A percentile compares a stretch with the other conserved stretches of the same genome.
phyloP scores from a whole-genome alignment of 2,329 filamentous ascomycete genomes.

The Tolypocladium nubicola region DNA sequence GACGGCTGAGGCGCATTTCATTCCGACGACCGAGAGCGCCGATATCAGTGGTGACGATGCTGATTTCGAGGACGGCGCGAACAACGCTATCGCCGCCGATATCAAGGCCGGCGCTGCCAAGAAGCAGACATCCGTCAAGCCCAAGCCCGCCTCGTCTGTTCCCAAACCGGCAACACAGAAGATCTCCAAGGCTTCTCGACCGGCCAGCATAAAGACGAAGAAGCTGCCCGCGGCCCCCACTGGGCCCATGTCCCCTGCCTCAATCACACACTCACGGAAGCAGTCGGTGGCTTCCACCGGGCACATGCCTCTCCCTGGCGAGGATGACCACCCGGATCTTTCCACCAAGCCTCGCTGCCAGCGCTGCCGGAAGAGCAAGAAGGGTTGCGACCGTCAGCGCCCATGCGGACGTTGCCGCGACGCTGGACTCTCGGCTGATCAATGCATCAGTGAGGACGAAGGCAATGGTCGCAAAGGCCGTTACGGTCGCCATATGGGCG shows the following conservation, averaged over 20 bases:
- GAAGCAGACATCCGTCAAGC: conserved; percentile 26
- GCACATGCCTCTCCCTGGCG: conserved; percentile 41
- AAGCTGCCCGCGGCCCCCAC: conserved; percentile 28
- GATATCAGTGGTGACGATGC: conserved; percentile 23
- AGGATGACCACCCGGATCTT: conserved; percentile 85
- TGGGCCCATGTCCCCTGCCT: conserved; percentile 51
- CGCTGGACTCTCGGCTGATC: conserved; percentile 83
- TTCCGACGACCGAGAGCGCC: conserved; percentile 38
- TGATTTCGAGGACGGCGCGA: conserved; percentile 20
- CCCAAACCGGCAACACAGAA: conserved; percentile 27
- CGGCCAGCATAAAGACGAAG: conserved; percentile 35
- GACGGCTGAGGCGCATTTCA: conserved; percentile 42
- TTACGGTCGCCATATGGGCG: conserved; percentile 66
- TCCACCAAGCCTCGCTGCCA: conserved; percentile 96
- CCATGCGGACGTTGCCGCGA: conserved; percentile 94
- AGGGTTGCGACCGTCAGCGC: conserved; percentile 92
- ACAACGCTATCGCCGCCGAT: conserved; percentile 24
- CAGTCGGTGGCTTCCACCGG: conserved; percentile 55
- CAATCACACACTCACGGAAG: conserved; percentile 65
- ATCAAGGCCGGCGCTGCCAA: conserved; percentile 30
- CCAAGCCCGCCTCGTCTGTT: conserved; percentile 22
- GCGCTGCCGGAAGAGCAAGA: conserved; percentile 98
- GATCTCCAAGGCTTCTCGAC: conserved; percentile 31
- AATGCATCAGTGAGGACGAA: conserved; percentile 95
- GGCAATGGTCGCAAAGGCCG: conserved; percentile 94